Conservation (phyloP, 495 filamentous ascomycete genomes). For the Daldinia caldariorum region DNA sequence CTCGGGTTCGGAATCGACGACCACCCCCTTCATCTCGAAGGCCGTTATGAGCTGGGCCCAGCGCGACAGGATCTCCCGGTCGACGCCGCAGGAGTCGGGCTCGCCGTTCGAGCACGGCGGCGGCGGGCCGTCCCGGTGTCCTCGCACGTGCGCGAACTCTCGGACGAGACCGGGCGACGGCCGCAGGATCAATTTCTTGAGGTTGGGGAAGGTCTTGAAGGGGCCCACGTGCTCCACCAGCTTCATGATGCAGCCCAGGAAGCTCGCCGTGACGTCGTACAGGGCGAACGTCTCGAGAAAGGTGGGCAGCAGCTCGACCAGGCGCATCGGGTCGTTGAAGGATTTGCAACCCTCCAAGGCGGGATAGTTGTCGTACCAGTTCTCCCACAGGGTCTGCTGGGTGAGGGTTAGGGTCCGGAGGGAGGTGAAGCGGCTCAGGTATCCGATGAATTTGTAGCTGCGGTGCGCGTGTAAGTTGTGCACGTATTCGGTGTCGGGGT, state of each 20-base stretch:
- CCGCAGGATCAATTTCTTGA: constrained; percentile 10
- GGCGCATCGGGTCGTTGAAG: neutral
- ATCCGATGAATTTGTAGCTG: neutral
- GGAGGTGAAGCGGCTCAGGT: neutral
- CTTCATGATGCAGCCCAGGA: neutral
- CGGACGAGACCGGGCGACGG: constrained; percentile 5
- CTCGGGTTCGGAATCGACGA: neutral
- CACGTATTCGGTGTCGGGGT: too few relatives aligned
- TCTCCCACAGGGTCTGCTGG: constrained; percentile 21
- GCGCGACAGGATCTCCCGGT: neutral
- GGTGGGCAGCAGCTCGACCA: neutral
- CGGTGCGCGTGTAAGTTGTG: too few relatives aligned
- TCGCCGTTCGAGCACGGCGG: neutral
- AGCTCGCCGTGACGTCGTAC: constrained; percentile 12
- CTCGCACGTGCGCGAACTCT: neutral
- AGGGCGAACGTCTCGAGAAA: constrained; percentile 18
- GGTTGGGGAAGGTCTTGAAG: neutral
- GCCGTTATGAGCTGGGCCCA: neutral
- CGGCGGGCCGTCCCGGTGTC: neutral
- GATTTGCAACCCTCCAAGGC: neutral
- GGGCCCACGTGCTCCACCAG: neutral
- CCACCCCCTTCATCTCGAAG: neutral
- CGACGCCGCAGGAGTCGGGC: neutral
- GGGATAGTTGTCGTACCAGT: neutral
- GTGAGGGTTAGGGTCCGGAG: constrained; percentile 1